Conservation (phyloP, 345 rosid genomes). For the Citrus trifoliata region DNA sequence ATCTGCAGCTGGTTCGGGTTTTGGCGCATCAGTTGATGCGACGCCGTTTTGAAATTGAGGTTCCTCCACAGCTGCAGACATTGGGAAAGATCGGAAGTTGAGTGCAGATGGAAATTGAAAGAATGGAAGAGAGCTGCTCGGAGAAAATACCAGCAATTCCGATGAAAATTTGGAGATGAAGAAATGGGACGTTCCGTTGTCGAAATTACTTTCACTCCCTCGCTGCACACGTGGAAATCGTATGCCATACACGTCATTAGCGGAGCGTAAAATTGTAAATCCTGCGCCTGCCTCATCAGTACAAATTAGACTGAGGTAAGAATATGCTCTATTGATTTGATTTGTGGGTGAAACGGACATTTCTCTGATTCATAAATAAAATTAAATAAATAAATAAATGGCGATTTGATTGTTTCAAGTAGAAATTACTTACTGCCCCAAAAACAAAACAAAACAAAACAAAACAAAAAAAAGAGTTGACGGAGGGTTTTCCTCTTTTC, state of each 20-base stretch:
- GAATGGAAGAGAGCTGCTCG: slow-evolving; percentile 9
- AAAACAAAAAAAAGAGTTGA: too few species aligned
- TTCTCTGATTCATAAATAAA: too few species aligned
- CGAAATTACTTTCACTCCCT: neutral
- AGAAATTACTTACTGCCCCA: too few species aligned
- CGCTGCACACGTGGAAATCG: neutral
- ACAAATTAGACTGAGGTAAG: too few species aligned
- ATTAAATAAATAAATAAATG: too few species aligned
- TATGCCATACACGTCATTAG: neutral
- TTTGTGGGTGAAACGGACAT: too few species aligned
- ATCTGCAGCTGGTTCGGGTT: slow-evolving; percentile 35
- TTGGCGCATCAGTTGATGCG: slow-evolving; percentile 5
- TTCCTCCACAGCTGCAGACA: slow-evolving; percentile 45
- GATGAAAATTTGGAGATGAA: neutral
- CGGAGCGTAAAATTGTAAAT: neutral
- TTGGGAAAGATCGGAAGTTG: slow-evolving; percentile 1
- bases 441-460: too few species aligned
- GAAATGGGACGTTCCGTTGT: neutral
- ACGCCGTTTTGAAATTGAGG: slow-evolving; percentile 44
- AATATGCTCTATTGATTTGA: too few species aligned
- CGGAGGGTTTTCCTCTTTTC: neutral
- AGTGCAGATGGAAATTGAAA: neutral
- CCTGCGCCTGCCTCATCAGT: too few species aligned
- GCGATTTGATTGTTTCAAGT: too few species aligned
- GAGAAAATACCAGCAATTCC: neutral